phyloP scores from a whole-genome alignment of 1,139 yeast species.

The Scheffersomyces segobiensis region DNA sequence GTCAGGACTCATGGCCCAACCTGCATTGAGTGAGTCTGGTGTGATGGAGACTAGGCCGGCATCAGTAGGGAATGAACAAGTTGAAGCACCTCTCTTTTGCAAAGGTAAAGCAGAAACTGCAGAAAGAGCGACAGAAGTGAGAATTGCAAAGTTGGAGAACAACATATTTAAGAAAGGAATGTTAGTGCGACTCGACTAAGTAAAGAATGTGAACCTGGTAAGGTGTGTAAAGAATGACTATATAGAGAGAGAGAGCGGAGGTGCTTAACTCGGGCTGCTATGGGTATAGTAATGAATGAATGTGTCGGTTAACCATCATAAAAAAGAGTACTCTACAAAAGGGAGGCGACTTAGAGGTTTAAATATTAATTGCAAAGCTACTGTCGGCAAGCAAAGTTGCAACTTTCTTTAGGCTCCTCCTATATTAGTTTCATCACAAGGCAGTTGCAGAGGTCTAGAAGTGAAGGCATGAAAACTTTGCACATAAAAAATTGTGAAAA shows the following conservation, averaged over 20 bases:
- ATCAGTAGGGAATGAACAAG: slow-evolving; percentile 68
- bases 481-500: background rate
- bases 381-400: background rate
- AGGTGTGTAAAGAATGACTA: background rate
- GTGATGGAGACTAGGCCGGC: slow-evolving; percentile 71
- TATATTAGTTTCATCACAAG: background rate
- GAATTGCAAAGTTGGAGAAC: slow-evolving; percentile 16
- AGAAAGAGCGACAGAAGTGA: slow-evolving; percentile 19
- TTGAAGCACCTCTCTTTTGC: slow-evolving; percentile 29
- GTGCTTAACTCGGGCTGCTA: background rate
- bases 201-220: background rate
- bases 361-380: background rate
- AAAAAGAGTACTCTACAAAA: background rate
- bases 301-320: background rate
- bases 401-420: background rate
- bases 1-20: slow-evolving; percentile 88
- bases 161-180: slow-evolving; percentile 16
- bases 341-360: background rate
- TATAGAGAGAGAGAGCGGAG: background rate
- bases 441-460: background rate
- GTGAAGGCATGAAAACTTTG: background rate
- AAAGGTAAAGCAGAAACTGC: slow-evolving; percentile 27
- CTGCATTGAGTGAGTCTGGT: slow-evolving; percentile 57
- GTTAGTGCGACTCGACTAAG: slow-evolving; percentile 5
- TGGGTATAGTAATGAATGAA: background rate